Conservation (phyloP, 176 grass and related monocot species). For the Thalia dealbata region DNA sequence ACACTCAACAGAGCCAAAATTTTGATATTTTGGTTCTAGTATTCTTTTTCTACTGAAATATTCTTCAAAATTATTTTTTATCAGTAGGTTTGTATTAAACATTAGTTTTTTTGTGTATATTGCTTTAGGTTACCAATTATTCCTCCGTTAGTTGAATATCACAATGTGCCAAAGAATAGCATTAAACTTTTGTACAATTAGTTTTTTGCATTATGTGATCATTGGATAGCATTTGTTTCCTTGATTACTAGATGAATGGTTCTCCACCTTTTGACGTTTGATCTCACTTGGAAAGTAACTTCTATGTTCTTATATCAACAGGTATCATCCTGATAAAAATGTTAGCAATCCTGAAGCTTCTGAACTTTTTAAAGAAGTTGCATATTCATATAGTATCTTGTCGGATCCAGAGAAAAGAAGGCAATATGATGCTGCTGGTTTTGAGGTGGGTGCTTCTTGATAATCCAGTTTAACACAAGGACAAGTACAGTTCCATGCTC, state of each 20-base stretch:
- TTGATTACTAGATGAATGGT: neutral
- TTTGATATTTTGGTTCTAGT: no score
- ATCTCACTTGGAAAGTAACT: constrained; percentile 1
- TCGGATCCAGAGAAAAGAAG: constrained; percentile 97
- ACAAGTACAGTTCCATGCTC: neutral
- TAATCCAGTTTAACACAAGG: neutral
- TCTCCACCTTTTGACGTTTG: neutral
- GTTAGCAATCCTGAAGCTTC: constrained; percentile 92
- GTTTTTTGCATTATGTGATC: neutral
- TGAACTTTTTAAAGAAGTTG: constrained; percentile 99
- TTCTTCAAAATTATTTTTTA: no score
- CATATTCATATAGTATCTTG: constrained; percentile 97
- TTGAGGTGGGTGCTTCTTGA: constrained; percentile 46
- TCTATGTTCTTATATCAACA: constrained; percentile 27
- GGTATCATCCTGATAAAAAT: constrained; percentile 98
- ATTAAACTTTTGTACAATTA: neutral
- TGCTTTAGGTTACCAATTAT: no score
- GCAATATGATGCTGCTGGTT: constrained; percentile 94
- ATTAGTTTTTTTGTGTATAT: no score
- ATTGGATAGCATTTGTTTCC: neutral
- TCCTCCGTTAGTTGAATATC: no score
- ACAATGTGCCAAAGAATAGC: no score
- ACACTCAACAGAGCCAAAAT: no score
- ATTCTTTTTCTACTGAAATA: no score
- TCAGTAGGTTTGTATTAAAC: no score